A percentile compares a stretch with the other conserved stretches of the same genome.
Evolutionary conservation across 2,329 filamentous ascomycete species (phyloP).

Genomic region (Metarhizium robertsii): DNA sequence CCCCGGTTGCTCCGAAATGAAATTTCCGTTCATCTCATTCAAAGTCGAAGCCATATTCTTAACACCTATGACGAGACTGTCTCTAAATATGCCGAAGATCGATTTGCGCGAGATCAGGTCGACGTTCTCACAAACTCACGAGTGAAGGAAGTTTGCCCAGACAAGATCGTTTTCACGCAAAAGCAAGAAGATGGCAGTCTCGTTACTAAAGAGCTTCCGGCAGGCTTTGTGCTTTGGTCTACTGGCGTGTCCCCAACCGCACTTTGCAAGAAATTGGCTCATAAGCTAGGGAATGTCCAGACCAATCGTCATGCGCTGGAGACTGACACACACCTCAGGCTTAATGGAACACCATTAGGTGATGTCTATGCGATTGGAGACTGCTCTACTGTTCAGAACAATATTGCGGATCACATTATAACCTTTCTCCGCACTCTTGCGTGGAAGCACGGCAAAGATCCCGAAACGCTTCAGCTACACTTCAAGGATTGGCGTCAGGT

Average conservation of each 20-base stretch:
- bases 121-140: slow-evolving; percentile 87
- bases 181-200: slow-evolving; percentile 62
- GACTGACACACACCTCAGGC: slow-evolving; percentile 84
- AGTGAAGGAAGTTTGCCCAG: slow-evolving; percentile 76
- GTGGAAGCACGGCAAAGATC: slow-evolving; percentile 86
- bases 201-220: slow-evolving; percentile 86
- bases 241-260: slow-evolving; percentile 86
- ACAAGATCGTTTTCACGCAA: slow-evolving; percentile 86
- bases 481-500: slow-evolving; percentile 85
- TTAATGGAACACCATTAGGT: slow-evolving; percentile 80
- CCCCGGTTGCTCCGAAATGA: slow-evolving; percentile 90
- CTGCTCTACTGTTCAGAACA: slow-evolving; percentile 95
- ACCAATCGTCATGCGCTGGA: slow-evolving; percentile 87
- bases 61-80: slow-evolving; percentile 97
- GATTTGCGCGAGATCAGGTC: slow-evolving; percentile 84
- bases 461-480: slow-evolving; percentile 74
- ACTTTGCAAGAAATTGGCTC: slow-evolving; percentile 66
- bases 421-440: slow-evolving; percentile 82
- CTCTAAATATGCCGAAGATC: slow-evolving; percentile 82
- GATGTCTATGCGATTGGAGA: slow-evolving; percentile 97
- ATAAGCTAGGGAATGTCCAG: slow-evolving; percentile 67
- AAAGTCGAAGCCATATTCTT: slow-evolving; percentile 86
- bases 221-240: slow-evolving; percentile 96
- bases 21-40: slow-evolving; percentile 94
- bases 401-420: slow-evolving; percentile 83